Evolutionary conservation across 2,329 filamentous ascomycete genomes (phyloP).

Genomic region (Grosmannia penicillata): DNA sequence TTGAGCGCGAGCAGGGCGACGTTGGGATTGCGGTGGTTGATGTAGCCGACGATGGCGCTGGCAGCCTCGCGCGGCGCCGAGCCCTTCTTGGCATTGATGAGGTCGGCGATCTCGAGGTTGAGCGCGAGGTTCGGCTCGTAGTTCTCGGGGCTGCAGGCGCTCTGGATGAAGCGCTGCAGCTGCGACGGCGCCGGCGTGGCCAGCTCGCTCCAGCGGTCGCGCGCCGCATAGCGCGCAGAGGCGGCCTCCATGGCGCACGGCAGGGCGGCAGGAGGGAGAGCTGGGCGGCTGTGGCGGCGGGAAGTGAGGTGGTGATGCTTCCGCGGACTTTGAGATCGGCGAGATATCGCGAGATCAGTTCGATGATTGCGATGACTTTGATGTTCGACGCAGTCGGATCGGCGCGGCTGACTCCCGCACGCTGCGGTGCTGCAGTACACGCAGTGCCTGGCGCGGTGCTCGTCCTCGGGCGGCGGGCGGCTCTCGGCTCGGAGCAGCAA

Average conservation of each 20-base stretch:
- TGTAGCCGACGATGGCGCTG: conserved; percentile 78
- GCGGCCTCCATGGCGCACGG: conserved; percentile 66
- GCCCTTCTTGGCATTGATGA: conserved; percentile 96
- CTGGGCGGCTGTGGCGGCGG: too few relatives aligned
- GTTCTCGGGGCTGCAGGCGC: conserved; percentile 92
- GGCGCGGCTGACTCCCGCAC: too few relatives aligned
- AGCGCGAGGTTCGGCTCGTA: conserved; percentile 95
- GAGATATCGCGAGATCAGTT: too few relatives aligned
- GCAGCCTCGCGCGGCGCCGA: conserved; percentile 90
- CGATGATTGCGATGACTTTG: too few relatives aligned
- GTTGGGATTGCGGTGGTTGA: conserved; percentile 96
- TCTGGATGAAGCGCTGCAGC: conserved; percentile 88
- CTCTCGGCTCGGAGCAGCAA: too few relatives aligned
- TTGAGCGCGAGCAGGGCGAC: conserved; percentile 80
- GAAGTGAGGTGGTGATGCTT: too few relatives aligned
- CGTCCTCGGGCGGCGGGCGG: too few relatives aligned
- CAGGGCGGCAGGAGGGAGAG: neutral
- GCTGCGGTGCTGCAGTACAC: too few relatives aligned
- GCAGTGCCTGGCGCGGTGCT: too few relatives aligned
- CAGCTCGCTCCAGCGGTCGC: conserved; percentile 82
- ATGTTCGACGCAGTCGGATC: too few relatives aligned
- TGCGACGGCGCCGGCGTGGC: conserved; percentile 67
- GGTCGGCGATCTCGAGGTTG: conserved; percentile 88
- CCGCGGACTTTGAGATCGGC: too few relatives aligned
- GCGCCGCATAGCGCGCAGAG: conserved; percentile 84